These are phyloP conservation scores for Aspergillus transmontanensis DNA, from an alignment of 2,329 filamentous ascomycete genomes.

Conservation along the genomic window DNA sequence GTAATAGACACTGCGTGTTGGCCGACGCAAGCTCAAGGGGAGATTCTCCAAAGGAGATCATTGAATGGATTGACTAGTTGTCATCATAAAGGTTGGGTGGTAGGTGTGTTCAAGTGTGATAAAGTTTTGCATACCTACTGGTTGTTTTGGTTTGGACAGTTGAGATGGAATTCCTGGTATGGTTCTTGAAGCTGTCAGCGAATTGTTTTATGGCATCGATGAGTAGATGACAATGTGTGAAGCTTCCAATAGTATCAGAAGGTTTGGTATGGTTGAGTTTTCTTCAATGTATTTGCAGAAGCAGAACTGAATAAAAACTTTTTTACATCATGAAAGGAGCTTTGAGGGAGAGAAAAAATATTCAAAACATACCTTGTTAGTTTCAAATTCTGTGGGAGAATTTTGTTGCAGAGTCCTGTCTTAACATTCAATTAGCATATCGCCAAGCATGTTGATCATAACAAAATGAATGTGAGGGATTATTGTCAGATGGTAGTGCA, in stretches of 20 bases:
- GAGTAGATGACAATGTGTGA: constrained; percentile 10
- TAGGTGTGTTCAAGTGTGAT: constrained; percentile 3
- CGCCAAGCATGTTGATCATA: not conserved
- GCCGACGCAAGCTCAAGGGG: constrained; percentile 35
- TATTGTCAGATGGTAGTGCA: constrained; percentile 62
- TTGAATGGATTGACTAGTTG: constrained; percentile 67
- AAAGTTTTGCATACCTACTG: constrained; percentile 29
- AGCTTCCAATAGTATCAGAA: constrained; percentile 44
- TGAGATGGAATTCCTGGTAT: constrained; percentile 11
- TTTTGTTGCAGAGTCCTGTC: not conserved
- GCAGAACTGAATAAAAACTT: constrained; percentile 62
- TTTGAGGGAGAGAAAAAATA: constrained; percentile 6
- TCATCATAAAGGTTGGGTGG: constrained; percentile 51
- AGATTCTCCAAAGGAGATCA: constrained; percentile 48
- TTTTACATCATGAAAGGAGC: constrained; percentile 49
- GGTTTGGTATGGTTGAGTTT: constrained; percentile 59
- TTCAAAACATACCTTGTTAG: constrained; percentile 16
- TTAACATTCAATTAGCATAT: constrained; percentile 13
- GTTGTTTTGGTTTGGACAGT: not conserved
- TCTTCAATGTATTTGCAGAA: constrained; percentile 63
- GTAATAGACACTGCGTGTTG: constrained; percentile 20
- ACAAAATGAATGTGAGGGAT: constrained; percentile 10
- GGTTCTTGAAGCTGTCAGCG: constrained; percentile 20
- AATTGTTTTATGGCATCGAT: not conserved
- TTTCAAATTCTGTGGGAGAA: not conserved